Evolutionary conservation across 1,284 basidiomycete species (phyloP).

Genomic region (Microstroma glucosiphilum): DNA sequence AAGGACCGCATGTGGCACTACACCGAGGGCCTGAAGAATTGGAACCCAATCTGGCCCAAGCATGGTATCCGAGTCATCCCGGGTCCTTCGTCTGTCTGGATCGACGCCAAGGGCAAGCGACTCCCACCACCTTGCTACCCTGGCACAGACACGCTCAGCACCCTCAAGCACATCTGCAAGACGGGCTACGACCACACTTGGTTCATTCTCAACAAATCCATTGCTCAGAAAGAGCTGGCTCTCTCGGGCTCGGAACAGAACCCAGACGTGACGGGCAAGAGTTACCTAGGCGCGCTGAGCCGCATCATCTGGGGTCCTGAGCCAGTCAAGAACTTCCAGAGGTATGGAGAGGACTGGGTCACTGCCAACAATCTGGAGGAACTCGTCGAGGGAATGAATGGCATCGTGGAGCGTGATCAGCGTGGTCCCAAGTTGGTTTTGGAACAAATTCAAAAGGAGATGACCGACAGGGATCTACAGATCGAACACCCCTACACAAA

Average conservation of each 20-base stretch:
- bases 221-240: conserved; percentile 18
- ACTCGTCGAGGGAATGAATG: conserved; percentile 19
- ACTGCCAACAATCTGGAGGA: conserved; percentile 11
- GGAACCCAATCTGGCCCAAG: conserved; percentile 21
- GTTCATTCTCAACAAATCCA: conserved; percentile 17
- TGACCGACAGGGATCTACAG: conserved; percentile 16
- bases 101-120: conserved; percentile 20
- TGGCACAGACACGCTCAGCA: conserved; percentile 18
- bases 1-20: conserved; percentile 20
- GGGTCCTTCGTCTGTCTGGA: conserved; percentile 19
- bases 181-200: conserved; percentile 22
- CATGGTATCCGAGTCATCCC: conserved; percentile 22
- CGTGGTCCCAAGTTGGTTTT: conserved; percentile 6
- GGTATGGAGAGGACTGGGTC: conserved; percentile 17
- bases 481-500: conserved; percentile 15
- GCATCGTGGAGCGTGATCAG: conserved; percentile 10
- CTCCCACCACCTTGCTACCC: conserved; percentile 17
- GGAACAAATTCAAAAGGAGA: conserved; percentile 8
- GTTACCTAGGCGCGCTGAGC: conserved; percentile 3
- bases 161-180: conserved; percentile 17
- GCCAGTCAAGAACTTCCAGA: conserved; percentile 15
- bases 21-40: conserved; percentile 19
- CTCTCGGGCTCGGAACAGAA: conserved; percentile 20
- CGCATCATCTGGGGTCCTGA: conserved; percentile 15
- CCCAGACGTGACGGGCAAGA: conserved; percentile 18